Evolutionary conservation across 225 moss, liverwort and hornwort species (phyloP).

Genomic region (Marchantia paleacea): DNA sequence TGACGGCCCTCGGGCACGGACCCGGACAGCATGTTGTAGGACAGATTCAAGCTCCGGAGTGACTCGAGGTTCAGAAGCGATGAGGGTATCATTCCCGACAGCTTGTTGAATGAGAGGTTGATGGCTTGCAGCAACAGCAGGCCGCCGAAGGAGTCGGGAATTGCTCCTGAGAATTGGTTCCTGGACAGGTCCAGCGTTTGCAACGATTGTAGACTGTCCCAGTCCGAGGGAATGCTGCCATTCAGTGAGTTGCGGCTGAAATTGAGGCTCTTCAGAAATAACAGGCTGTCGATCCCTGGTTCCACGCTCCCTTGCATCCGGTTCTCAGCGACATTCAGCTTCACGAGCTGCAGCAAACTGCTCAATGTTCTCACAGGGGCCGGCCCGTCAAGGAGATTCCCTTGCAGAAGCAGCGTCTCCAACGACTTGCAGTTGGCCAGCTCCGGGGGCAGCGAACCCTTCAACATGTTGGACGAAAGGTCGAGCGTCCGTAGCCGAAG

Average conservation of each 20-base stretch:
- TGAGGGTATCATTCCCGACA: neutral
- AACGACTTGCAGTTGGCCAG: neutral
- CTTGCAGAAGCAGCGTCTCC: constrained; percentile 6
- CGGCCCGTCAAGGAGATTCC: neutral
- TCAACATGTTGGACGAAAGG: constrained; percentile 12
- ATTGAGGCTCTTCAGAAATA: neutral
- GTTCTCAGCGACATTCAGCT: constrained; percentile 11
- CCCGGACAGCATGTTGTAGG: constrained; percentile 17
- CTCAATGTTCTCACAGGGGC: neutral
- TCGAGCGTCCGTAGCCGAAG: constrained; percentile 3
- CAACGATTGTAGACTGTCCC: neutral
- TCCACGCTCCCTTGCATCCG: constrained; percentile 13
- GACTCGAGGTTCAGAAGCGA: neutral
- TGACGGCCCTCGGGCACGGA: neutral
- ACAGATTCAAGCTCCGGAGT: constrained; percentile 4
- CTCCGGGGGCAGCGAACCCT: constrained; percentile 6
- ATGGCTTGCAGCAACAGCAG: neutral
- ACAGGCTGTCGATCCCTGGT: neutral
- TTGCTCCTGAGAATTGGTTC: constrained; percentile 5
- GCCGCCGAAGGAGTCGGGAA: neutral
- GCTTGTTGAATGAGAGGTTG: constrained; percentile 12
- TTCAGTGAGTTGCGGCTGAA: constrained; percentile 8
- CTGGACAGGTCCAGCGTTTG: neutral
- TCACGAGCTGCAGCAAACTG: neutral
- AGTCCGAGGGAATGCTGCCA: neutral